Conservation (phyloP, 2,329 filamentous ascomycete species). For the Sporothrix phasma region DNA sequence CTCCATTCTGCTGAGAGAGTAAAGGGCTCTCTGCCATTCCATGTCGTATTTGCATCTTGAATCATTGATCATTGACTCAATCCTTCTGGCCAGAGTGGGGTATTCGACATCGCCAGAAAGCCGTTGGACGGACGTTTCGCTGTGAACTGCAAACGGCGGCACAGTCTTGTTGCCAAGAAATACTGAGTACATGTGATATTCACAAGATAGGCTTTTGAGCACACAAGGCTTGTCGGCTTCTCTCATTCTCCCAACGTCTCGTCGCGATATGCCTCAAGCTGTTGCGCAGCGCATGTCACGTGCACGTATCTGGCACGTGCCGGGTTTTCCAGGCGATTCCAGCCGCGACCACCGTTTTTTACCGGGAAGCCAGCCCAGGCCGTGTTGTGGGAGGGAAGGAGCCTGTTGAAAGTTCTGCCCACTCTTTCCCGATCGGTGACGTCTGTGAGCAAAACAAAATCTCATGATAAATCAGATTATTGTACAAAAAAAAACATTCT, state of each 20-base stretch:
- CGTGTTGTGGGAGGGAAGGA: conserved; percentile 2
- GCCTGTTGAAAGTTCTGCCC: conserved; percentile 7
- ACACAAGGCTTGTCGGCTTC: not conserved
- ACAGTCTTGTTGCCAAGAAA: no score
- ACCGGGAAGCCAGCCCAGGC: not conserved
- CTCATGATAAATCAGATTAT: not conserved
- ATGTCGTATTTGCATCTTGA: no score
- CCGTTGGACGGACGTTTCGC: not conserved
- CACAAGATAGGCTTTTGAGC: no score
- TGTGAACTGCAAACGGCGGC: not conserved
- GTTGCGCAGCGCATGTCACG: not conserved
- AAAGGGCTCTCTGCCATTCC: no score
- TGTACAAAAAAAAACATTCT: not conserved
- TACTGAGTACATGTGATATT: no score
- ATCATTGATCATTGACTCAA: not conserved
- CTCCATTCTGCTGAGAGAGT: no score
- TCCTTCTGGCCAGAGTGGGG: not conserved
- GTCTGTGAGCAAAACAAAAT: not conserved
- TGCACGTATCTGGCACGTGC: conserved; percentile 4
- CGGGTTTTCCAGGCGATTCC: not conserved
- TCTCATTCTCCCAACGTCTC: not conserved
- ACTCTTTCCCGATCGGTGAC: not conserved
- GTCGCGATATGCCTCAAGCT: not conserved
- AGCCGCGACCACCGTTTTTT: conserved; percentile 1
- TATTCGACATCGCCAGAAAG: not conserved